Conservation (phyloP, 441 rosid species). For the Adansonia rubrostipa region DNA sequence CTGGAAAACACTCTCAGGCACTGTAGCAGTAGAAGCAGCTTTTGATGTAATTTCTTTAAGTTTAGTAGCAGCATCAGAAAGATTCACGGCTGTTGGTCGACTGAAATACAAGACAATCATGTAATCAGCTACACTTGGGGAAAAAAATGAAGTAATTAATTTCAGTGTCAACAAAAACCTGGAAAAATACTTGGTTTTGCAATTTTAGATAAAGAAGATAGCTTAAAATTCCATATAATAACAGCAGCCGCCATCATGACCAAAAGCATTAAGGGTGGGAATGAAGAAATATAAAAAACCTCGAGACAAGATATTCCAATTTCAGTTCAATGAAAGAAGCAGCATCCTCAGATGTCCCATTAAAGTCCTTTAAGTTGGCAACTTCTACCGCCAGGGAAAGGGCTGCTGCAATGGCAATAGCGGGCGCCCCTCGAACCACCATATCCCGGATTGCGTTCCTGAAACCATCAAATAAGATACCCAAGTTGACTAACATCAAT, state of each 20-base stretch:
- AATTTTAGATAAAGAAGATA: neutral
- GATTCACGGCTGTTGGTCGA: conserved; percentile 93
- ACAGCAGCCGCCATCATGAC: neutral
- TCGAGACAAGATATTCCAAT: conserved; percentile 86
- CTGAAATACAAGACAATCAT: conserved; percentile 41
- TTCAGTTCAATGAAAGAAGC: conserved; percentile 54
- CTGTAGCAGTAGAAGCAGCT: conserved; percentile 44
- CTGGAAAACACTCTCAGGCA: conserved; percentile 59
- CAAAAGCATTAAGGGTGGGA: neutral
- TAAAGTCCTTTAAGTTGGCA: conserved; percentile 50
- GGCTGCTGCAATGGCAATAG: conserved; percentile 92
- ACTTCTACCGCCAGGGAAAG: conserved; percentile 92
- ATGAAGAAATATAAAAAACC: conserved; percentile 36
- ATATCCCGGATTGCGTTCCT: conserved; percentile 87
- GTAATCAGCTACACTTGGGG: conserved; percentile 11
- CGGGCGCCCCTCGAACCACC: conserved; percentile 99
- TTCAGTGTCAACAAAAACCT: neutral
- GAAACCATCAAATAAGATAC: conserved; percentile 12
- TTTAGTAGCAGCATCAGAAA: conserved; percentile 85
- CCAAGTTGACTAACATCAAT: conserved; percentile 4
- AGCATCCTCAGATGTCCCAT: conserved; percentile 62
- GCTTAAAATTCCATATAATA: neutral
- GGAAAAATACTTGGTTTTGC: neutral
- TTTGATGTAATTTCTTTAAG: conserved; percentile 62
- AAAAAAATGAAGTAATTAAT: conserved; percentile 13